Conservation (phyloP, 306 rosid species). For the Sphenostylis stenocarpa region DNA sequence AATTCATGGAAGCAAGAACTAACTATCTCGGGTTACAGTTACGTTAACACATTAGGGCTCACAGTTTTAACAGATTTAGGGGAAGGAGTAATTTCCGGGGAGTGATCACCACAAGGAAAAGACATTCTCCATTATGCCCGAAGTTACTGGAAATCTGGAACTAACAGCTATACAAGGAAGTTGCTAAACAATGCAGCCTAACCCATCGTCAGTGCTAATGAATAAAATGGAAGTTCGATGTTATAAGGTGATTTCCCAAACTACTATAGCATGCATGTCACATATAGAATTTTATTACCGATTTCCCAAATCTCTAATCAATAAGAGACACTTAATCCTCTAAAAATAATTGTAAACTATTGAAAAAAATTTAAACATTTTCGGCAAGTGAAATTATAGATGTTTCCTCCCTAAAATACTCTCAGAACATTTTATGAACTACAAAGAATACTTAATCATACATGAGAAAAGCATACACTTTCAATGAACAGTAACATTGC, state of each 20-base stretch:
- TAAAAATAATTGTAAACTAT: background rate
- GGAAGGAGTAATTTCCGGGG: background rate
- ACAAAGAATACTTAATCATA: background rate
- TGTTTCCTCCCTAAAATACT: background rate
- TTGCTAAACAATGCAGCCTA: background rate
- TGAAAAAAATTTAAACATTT: background rate
- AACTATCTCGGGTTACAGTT: background rate
- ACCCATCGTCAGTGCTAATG: background rate
- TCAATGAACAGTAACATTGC: background rate
- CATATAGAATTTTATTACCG: background rate
- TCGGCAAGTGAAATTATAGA: background rate
- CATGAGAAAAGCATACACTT: background rate
- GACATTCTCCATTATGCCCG: background rate
- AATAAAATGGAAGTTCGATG: background rate
- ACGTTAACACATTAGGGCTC: background rate
- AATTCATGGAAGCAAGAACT: background rate
- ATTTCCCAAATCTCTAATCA: background rate
- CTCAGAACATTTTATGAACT: background rate
- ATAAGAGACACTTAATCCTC: background rate
- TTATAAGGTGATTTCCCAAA: background rate
- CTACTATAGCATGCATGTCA: background rate
- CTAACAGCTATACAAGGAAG: background rate
- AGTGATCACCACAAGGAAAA: background rate
- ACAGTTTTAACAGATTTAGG: background rate
- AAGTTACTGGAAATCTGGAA: background rate